Evolutionary conservation across 1,139 yeast genomes (phyloP).

Genomic region (Pichia sp.): DNA sequence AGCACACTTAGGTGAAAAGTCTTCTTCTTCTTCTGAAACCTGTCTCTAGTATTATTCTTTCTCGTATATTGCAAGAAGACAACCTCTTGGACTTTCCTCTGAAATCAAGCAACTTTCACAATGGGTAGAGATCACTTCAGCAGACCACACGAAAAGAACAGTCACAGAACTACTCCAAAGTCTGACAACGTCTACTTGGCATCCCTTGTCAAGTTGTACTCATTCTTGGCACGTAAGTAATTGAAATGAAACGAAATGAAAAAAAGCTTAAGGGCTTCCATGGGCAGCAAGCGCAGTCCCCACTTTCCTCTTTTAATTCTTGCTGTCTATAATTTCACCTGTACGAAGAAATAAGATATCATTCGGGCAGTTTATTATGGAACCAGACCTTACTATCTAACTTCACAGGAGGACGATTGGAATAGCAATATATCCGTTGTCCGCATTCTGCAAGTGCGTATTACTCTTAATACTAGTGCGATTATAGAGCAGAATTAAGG

Average conservation of each 20-base stretch:
- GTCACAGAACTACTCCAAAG: conserved; percentile 99
- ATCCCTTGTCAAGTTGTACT: conserved; percentile 94
- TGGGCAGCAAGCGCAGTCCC: background rate
- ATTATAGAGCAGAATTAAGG: conserved; percentile 34
- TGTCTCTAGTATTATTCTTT: background rate
- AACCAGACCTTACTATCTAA: background rate
- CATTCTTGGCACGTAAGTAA: conserved; percentile 98
- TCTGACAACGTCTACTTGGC: conserved; percentile 98
- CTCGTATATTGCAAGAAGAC: background rate
- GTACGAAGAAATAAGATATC: background rate
- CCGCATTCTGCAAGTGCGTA: conserved; percentile 31
- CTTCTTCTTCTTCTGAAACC: background rate
- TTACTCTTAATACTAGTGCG: conserved; percentile 25
- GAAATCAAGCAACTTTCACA: conserved; percentile 26
- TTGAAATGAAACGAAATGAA: background rate
- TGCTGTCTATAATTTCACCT: conserved; percentile 21
- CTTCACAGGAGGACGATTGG: background rate
- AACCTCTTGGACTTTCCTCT: background rate
- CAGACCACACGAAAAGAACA: conserved; percentile 92
- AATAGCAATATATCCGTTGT: background rate
- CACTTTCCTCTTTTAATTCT: conserved; percentile 17
- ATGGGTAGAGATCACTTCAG: conserved; percentile 99
- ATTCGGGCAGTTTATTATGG: background rate
- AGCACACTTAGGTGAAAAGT: background rate
- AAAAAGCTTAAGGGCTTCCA: background rate